Base-by-base conservation (phyloP, 169 alveolate species). In the Plasmodium knowlesi region DNA sequence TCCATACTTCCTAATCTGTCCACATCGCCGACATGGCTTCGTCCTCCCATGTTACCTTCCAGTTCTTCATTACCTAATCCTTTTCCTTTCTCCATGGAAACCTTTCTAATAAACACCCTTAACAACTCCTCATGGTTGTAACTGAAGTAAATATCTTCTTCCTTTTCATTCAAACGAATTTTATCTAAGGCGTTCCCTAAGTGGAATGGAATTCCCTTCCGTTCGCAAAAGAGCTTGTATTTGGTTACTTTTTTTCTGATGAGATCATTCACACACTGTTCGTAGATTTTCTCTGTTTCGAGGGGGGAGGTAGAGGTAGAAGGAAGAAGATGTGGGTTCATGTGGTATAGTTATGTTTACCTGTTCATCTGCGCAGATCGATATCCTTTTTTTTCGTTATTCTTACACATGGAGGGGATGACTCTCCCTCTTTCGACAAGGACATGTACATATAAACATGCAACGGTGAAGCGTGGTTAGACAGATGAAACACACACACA, bases 231-330 rank as follows among this genome's bases (percentile, higher is more conserved):
- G n/a, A 88, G 67, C 4, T 57, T 88, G 19, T 88, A 88, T 16
- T 81, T 78, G 12, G 41, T 86, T 19, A 88, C 43, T 78, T 88
- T 76, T 37, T 34, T 88, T 32, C 94, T 88, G 16, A 88, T 22
- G 19, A 88, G 22, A 14, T 88, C 94, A 37, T 79, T 79, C 16
- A 57, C 88, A 50, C 84, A 88, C 70, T 88, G 89, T n/a, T 88
- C 94, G 54, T 88, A 88, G 16, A 88, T 88, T 37, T 28, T 78
- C 1, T 28, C 94, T 88, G 22, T 28, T 25, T 1, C 4, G 4
- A 6, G 73, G 16, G 10, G 54, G 16, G 43, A 79, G 30, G 61
- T n/a, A n/a, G n/a, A n/a, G n/a, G n/a, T n/a, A n/a, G n/a, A n/a
- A n/a, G 41, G 67, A 12, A 4, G 67, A 84, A 72, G 41, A 43